Conservation (phyloP, 257 asterid genomes). For the Vinca minor region DNA sequence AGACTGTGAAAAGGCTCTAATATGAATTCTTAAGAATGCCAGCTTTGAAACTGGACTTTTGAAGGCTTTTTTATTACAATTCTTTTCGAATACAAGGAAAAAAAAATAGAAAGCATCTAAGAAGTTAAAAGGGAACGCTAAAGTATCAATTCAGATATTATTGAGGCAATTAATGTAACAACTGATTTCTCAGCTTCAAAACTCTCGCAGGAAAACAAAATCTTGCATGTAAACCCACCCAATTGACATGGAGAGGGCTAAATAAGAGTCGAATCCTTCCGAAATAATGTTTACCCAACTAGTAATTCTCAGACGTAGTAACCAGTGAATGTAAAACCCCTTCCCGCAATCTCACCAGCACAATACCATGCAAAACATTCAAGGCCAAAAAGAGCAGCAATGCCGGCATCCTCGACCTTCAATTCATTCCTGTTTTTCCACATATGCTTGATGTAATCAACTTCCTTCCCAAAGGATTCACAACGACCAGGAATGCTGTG, state of each 20-base stretch:
- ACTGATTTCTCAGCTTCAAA: constrained; percentile 39
- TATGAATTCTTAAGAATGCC: too few relatives aligned
- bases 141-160: constrained; percentile 22
- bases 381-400: constrained; percentile 78
- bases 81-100: too few relatives aligned
- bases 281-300: constrained; percentile 17
- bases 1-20: too few relatives aligned
- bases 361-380: constrained; percentile 97
- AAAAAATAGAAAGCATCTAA: too few relatives aligned
- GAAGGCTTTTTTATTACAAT: too few relatives aligned
- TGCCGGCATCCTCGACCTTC: constrained; percentile 84
- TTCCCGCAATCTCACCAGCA: constrained; percentile 89
- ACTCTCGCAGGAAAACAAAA: constrained; percentile 33
- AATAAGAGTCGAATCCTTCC: constrained; percentile 17
- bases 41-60: too few relatives aligned
- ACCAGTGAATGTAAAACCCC: constrained; percentile 88
- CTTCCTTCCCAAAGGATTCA: constrained; percentile 78
- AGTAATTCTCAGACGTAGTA: constrained; percentile 57
- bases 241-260: constrained; percentile 17
- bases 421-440: constrained; percentile 76
- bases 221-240: too few relatives aligned
- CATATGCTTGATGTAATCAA: constrained; percentile 61
- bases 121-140: too few relatives aligned
- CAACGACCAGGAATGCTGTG: constrained; percentile 78
- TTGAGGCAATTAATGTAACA: constrained; percentile 26